phyloP scores from a whole-genome alignment of 305 asterid genomes.

The Withania somnifera region DNA sequence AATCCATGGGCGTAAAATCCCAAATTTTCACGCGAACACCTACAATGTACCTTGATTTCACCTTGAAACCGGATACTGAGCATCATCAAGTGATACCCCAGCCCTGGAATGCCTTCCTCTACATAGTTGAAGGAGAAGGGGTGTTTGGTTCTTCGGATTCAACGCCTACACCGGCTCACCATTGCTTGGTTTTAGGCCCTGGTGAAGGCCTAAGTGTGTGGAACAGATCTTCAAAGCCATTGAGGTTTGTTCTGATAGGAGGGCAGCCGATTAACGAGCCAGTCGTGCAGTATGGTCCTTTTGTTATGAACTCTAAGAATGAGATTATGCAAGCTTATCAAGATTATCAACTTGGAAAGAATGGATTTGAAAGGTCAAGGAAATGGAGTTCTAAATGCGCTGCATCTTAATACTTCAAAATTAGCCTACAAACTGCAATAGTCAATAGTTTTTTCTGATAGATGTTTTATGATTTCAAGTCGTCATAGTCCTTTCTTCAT shows the following conservation, averaged over 20 bases:
- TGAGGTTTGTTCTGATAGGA: constrained; percentile 63
- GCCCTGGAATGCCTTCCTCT: constrained; percentile 71
- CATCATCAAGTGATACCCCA: constrained; percentile 55
- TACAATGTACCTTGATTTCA: constrained; percentile 84
- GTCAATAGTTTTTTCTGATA: background rate
- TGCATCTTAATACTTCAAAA: background rate
- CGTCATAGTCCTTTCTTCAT: background rate
- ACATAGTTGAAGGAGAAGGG: constrained; percentile 74
- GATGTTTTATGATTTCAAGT: background rate
- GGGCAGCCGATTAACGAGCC: constrained; percentile 85
- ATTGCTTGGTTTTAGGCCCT: constrained; percentile 54
- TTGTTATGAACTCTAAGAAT: constrained; percentile 89
- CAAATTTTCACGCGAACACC: constrained; percentile 76
- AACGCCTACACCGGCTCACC: constrained; percentile 42
- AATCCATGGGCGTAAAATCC: constrained; percentile 78
- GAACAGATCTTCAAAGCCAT: constrained; percentile 43
- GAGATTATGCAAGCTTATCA: constrained; percentile 68
- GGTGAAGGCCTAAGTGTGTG: constrained; percentile 82
- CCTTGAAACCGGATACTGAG: constrained; percentile 36
- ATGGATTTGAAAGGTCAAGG: constrained; percentile 82
- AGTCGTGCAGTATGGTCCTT: constrained; percentile 78
- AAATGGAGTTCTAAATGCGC: constrained; percentile 39
- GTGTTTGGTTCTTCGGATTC: constrained; percentile 37
- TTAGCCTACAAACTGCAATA: background rate
- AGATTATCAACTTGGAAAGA: constrained; percentile 58